Percentiles rank a stretch among this genome's conserved stretches.
These are phyloP conservation scores for Poa annua DNA, from an alignment of 176 grass and related monocot genomes.

Conservation along the genomic window DNA sequence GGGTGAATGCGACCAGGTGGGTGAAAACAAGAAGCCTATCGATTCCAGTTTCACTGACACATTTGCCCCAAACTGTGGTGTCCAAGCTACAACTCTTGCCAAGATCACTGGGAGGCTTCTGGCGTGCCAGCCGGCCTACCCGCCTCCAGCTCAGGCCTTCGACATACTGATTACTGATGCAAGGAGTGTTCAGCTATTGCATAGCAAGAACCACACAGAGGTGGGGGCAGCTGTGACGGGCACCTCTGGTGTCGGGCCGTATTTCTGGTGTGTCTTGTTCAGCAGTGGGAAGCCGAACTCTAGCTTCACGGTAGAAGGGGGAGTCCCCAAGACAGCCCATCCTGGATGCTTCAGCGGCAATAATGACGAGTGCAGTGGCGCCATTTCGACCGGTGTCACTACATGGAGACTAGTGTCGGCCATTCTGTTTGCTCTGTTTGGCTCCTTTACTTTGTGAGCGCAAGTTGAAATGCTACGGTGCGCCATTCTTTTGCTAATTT, in stretches of 20 bases:
- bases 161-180: constrained; percentile 61
- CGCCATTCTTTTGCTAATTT: constrained; percentile 48
- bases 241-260: constrained; percentile 56
- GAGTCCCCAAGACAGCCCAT: constrained; percentile 60
- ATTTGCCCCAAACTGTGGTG: constrained; percentile 81
- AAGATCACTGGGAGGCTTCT: constrained; percentile 83
- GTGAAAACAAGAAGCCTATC: constrained; percentile 63
- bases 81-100: constrained; percentile 60
- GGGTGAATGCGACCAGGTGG: constrained; percentile 70
- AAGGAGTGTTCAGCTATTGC: constrained; percentile 58
- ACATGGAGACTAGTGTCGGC: constrained; percentile 30
- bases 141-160: constrained; percentile 52
- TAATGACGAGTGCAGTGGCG: constrained; percentile 68
- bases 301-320: constrained; percentile 76
- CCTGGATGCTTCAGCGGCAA: constrained; percentile 90
- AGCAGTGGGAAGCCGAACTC: constrained; percentile 68
- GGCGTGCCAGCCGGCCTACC: constrained; percentile 75
- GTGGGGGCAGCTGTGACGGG: constrained; percentile 73
- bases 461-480: constrained; percentile 12
- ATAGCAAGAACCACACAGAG: constrained; percentile 81
- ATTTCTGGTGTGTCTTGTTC: constrained; percentile 94
- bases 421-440: constrained; percentile 37
- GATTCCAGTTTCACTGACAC: constrained; percentile 68
- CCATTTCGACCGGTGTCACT: not conserved
- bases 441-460: constrained; percentile 53